Evolutionary conservation across 441 rosid species (phyloP).

Genomic region (Pelargonium australe): DNA sequence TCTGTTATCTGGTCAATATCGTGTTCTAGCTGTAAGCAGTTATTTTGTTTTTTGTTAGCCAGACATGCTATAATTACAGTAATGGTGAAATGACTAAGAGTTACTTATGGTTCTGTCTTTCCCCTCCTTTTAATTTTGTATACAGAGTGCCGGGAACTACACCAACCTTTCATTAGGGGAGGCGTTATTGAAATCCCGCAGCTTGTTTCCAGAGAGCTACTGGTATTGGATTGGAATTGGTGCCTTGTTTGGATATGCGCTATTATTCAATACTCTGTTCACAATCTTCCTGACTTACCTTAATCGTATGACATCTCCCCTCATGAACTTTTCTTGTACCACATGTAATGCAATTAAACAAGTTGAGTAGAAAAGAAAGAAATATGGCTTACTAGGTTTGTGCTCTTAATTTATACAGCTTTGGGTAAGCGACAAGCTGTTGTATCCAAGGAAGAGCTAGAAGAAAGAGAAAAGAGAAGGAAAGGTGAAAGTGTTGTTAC

Average conservation of each 20-base stretch:
- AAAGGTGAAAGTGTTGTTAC: slow-evolving; percentile 30
- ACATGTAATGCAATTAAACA: neutral
- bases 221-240: slow-evolving; percentile 81
- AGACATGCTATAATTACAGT: neutral
- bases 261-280: slow-evolving; percentile 46
- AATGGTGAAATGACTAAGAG: neutral
- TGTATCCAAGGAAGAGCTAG: slow-evolving; percentile 36
- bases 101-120: slow-evolving; percentile 9
- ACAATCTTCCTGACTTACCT: slow-evolving; percentile 52
- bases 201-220: slow-evolving; percentile 33
- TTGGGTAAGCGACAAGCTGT: slow-evolving; percentile 50
- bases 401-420: slow-evolving; percentile 32
- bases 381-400: neutral
- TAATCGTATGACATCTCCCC: slow-evolving; percentile 34
- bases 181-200: slow-evolving; percentile 41
- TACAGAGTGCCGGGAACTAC: slow-evolving; percentile 50
- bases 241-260: slow-evolving; percentile 40
- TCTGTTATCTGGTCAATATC: neutral
- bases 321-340: slow-evolving; percentile 10
- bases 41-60: too few species aligned
- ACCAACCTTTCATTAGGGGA: slow-evolving; percentile 46
- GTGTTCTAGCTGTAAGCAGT: neutral
- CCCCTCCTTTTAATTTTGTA: slow-evolving; percentile 14
- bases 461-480: slow-evolving; percentile 29
- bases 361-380: slow-evolving; percentile 1